Evolutionary conservation across 116 monocot species (phyloP).

Genomic region (Cymodocea nodosa): DNA sequence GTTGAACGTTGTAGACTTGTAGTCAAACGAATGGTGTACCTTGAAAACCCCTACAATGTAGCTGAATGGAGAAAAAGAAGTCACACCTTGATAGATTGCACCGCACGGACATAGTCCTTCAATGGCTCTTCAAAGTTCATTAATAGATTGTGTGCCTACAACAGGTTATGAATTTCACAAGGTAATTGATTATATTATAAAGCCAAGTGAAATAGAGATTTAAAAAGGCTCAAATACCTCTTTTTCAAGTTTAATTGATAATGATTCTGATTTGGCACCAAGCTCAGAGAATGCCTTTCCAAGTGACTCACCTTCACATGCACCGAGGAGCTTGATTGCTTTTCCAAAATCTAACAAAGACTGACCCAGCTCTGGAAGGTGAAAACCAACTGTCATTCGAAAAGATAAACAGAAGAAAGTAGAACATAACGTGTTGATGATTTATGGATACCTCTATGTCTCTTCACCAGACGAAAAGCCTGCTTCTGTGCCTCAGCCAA

Average conservation of each 20-base stretch:
- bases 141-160: conserved; percentile 77
- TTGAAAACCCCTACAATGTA: too few species aligned
- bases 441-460: conserved; percentile 55
- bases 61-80: too few species aligned
- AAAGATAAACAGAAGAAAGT: background rate
- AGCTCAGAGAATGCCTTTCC: conserved; percentile 88
- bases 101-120: conserved; percentile 91
- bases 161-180: background rate
- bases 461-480: conserved; percentile 89
- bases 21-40: too few species aligned
- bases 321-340: conserved; percentile 84
- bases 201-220: background rate
- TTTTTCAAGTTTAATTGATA: conserved; percentile 74
- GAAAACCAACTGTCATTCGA: background rate
- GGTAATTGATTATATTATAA: background rate
- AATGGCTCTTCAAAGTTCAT: conserved; percentile 97
- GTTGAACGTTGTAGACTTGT: too few species aligned
- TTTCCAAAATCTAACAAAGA: conserved; percentile 92
- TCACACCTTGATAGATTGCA: conserved; percentile 88
- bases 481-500: conserved; percentile 90
- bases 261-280: conserved; percentile 69
- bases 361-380: conserved; percentile 61
- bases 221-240: conserved; percentile 34
- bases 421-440: background rate
- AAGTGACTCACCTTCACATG: conserved; percentile 71